Conservation (phyloP, 352 stramenopile genomes). For the Phytopythium aichiense region DNA sequence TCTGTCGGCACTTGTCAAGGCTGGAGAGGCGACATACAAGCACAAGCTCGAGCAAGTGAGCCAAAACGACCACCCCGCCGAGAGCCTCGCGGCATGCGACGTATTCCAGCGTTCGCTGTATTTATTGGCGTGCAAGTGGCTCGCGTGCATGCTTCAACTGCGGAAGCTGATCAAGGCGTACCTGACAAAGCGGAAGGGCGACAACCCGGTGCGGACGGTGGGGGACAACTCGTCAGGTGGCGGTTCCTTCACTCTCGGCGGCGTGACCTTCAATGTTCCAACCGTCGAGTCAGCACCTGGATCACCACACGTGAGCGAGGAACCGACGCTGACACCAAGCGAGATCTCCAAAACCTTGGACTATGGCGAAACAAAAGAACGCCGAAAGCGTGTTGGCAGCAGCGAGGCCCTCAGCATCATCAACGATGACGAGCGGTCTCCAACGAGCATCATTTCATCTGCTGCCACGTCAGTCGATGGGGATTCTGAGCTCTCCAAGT, state of each 20-base stretch:
- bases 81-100: constrained; percentile 44
- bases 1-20: constrained; percentile 44
- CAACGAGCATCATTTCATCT: constrained; percentile 7
- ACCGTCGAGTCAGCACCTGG: constrained; percentile 37
- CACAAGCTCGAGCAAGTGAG: constrained; percentile 36
- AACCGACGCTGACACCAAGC: constrained; percentile 32
- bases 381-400: constrained; percentile 27
- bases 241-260: constrained; percentile 39
- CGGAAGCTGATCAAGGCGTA: constrained; percentile 64
- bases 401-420: constrained; percentile 32
- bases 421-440: constrained; percentile 22
- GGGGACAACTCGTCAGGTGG: constrained; percentile 12
- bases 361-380: constrained; percentile 27
- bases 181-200: constrained; percentile 24
- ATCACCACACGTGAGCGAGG: constrained; percentile 33
- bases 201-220: constrained; percentile 17
- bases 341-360: constrained; percentile 32
- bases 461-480: neutral
- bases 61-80: constrained; percentile 15
- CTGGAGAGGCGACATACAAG: constrained; percentile 26
- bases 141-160: constrained; percentile 69
- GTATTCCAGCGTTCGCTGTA: constrained; percentile 54
- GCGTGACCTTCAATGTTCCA: constrained; percentile 53
- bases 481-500: neutral
- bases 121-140: constrained; percentile 66